Conservation (phyloP, 148 eudicot species). For the Silene latifolia region DNA sequence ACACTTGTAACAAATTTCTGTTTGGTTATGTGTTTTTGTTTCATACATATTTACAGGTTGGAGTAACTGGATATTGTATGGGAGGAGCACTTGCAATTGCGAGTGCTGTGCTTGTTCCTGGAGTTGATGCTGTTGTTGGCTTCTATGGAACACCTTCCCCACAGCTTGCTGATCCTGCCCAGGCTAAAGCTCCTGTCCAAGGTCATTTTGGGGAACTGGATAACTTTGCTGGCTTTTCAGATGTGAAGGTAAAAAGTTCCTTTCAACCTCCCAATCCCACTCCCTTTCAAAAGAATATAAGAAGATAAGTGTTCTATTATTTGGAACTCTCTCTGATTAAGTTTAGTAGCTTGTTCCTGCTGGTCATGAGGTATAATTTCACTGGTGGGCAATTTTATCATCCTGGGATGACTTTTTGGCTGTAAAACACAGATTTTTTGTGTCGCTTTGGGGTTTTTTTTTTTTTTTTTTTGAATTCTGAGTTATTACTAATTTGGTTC, state of each 20-base stretch:
- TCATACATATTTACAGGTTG: conserved; percentile 46
- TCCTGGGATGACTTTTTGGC: neutral
- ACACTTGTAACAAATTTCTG: neutral
- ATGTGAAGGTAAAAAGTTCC: conserved; percentile 56
- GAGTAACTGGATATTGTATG: conserved; percentile 96
- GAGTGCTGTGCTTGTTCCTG: conserved; percentile 72
- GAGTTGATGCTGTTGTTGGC: conserved; percentile 77
- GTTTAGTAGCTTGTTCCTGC: neutral
- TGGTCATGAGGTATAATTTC: neutral
- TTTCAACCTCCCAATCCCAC: neutral
- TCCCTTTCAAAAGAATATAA: neutral
- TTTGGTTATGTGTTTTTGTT: neutral
- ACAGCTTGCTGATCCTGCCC: conserved; percentile 68
- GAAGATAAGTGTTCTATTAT: neutral
- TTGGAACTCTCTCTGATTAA: neutral
- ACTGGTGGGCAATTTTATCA: neutral
- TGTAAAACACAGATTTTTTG: neutral
- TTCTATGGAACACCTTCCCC: conserved; percentile 87
- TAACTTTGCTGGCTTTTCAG: conserved; percentile 77
- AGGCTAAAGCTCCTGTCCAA: conserved; percentile 78
- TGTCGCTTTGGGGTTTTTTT: neutral
- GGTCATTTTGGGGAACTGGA: conserved; percentile 87
- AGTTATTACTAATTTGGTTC: neutral
- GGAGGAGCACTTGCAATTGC: conserved; percentile 94
- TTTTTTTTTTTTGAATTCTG: neutral